Evolutionary conservation across 1,284 basidiomycete genomes (phyloP).

Genomic region (Cutaneotrichosporon cyanovorans): DNA sequence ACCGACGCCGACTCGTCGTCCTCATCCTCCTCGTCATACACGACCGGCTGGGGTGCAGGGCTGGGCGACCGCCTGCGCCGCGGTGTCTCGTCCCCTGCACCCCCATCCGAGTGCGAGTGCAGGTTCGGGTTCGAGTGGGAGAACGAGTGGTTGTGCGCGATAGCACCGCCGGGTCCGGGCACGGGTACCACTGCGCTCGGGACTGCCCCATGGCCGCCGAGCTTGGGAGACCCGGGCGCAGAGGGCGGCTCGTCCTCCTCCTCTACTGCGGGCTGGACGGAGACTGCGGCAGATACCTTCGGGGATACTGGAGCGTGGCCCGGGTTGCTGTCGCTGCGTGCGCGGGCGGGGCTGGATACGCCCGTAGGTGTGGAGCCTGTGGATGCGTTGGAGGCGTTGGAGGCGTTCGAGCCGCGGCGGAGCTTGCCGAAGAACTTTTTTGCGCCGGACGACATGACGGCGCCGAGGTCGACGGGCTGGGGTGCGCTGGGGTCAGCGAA

Average conservation of each 20-base stretch:
- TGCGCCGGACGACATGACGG: constrained; percentile 31
- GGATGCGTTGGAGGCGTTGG: constrained; percentile 1
- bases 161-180: no score
- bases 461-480: constrained; percentile 37
- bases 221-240: no score
- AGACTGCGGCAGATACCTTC: background rate
- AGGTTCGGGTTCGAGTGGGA: background rate
- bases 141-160: no score
- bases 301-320: background rate
- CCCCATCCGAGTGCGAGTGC: no score
- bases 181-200: no score
- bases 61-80: constrained; percentile 11
- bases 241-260: constrained; percentile 9
- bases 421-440: constrained; percentile 40
- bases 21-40: background rate
- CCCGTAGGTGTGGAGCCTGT: background rate
- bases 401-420: constrained; percentile 19
- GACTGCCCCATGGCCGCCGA: no score
- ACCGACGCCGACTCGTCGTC: background rate
- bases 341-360: background rate
- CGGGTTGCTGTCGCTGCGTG: background rate
- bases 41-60: background rate
- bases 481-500: no score
- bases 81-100: constrained; percentile 14
- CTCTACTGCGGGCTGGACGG: background rate